These are phyloP conservation scores for Jamesozyma piceae DNA, from an alignment of 805 yeast genomes.

Conservation along the genomic window DNA sequence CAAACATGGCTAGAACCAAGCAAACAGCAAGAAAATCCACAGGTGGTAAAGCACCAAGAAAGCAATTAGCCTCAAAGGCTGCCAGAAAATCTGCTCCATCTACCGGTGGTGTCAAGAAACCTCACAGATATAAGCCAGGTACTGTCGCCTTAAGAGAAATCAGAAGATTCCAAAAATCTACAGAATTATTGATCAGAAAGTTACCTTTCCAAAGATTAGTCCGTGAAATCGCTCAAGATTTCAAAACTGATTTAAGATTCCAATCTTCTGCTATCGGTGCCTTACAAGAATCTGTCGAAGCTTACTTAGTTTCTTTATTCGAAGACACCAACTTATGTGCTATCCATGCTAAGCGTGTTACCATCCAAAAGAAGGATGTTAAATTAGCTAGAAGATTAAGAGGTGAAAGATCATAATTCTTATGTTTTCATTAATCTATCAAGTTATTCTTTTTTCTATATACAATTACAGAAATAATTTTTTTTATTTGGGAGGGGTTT, in stretches of 20 bases:
- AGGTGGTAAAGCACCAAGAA: constrained; percentile 95
- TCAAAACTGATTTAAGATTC: constrained; percentile 89
- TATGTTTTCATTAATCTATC: not conserved
- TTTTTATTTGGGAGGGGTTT: constrained; percentile 1
- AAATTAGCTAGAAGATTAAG: constrained; percentile 96
- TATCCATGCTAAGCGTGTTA: constrained; percentile 97
- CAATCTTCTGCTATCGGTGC: constrained; percentile 97
- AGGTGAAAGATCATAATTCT: constrained; percentile 76
- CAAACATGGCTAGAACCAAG: constrained; percentile 93
- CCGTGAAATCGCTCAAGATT: constrained; percentile 91
- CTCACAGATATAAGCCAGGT: constrained; percentile 96
- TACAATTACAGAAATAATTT: not conserved
- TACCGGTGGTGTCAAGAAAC: constrained; percentile 87
- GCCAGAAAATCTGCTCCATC: constrained; percentile 91
- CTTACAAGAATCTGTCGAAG: constrained; percentile 96
- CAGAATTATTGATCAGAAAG: constrained; percentile 90
- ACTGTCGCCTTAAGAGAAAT: constrained; percentile 94
- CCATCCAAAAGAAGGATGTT: constrained; percentile 96
- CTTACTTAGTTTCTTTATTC: constrained; percentile 88
- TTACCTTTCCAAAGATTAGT: constrained; percentile 96
- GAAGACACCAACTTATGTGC: constrained; percentile 99
- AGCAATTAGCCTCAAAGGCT: constrained; percentile 84
- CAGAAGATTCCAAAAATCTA: constrained; percentile 93
- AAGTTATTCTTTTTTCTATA: not conserved
- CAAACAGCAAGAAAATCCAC: constrained; percentile 93